These are phyloP conservation scores for Ogataea degrootiae DNA, from an alignment of 805 yeast species.

Conservation along the genomic window DNA sequence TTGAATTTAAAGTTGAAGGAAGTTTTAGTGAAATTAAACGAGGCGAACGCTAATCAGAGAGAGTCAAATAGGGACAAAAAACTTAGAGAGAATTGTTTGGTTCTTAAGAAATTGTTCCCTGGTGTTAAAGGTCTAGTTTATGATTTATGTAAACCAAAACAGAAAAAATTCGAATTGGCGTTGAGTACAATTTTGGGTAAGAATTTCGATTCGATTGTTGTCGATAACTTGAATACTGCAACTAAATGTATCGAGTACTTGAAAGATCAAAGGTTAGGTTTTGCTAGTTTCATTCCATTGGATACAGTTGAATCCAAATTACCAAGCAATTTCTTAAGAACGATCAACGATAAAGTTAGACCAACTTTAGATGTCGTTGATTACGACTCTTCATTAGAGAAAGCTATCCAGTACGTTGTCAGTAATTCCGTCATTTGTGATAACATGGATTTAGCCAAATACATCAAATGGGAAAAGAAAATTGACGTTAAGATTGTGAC, in stretches of 20 bases:
- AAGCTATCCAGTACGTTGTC: slow-evolving; percentile 76
- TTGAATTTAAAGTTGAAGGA: slow-evolving; percentile 62
- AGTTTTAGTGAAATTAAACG: slow-evolving; percentile 58
- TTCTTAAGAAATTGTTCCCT: slow-evolving; percentile 69
- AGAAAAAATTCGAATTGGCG: slow-evolving; percentile 67
- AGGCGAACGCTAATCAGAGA: slow-evolving; percentile 68
- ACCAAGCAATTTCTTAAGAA: slow-evolving; percentile 50
- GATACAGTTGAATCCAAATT: slow-evolving; percentile 63
- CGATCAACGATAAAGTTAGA: slow-evolving; percentile 47
- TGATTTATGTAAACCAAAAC: slow-evolving; percentile 75
- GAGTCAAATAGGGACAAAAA: slow-evolving; percentile 68
- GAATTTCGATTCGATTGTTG: slow-evolving; percentile 77
- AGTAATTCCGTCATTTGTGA: slow-evolving; percentile 80
- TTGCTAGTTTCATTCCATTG: slow-evolving; percentile 83
- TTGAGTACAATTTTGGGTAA: slow-evolving; percentile 74
- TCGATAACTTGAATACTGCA: slow-evolving; percentile 69
- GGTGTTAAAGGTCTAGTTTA: slow-evolving; percentile 79
- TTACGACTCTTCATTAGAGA: slow-evolving; percentile 61
- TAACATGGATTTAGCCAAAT: slow-evolving; percentile 59
- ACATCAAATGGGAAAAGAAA: slow-evolving; percentile 61
- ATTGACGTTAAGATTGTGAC: slow-evolving; percentile 68
- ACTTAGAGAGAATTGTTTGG: slow-evolving; percentile 66
- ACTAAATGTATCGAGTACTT: slow-evolving; percentile 71
- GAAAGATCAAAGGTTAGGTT: slow-evolving; percentile 81
- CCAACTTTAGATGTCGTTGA: slow-evolving; percentile 75